Conservation (phyloP, 208 protist genomes). For the Strigomonas culicis region DNA sequence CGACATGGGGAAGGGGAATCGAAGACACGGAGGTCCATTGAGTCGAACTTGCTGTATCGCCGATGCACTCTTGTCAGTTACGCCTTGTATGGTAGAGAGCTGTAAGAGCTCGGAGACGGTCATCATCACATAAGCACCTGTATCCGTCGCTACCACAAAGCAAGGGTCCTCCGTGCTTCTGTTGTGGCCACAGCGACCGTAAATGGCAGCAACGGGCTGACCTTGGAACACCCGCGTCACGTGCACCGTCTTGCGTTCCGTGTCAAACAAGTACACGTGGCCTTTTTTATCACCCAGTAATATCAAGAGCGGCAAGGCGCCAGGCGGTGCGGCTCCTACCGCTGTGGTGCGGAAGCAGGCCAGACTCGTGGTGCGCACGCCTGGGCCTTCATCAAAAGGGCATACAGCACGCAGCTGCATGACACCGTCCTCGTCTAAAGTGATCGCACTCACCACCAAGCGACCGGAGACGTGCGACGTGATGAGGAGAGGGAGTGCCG, state of each 20-base stretch:
- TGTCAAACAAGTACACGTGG: not conserved
- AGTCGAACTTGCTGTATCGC: no score
- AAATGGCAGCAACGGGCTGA: not conserved
- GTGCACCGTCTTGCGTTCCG: not conserved
- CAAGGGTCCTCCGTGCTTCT: not conserved
- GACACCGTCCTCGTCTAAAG: not conserved
- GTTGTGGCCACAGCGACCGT: no score
- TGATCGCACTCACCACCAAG: not conserved
- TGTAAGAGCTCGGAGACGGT: not conserved
- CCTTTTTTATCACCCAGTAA: conserved; percentile 2
- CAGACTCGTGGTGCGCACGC: not conserved
- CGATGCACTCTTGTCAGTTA: no score
- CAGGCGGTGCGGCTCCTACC: no score
- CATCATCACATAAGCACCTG: not conserved
- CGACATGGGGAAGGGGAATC: conserved; percentile 47
- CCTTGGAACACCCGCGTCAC: not conserved
- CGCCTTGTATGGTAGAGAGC: no score
- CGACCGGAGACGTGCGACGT: not conserved
- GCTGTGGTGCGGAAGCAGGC: no score
- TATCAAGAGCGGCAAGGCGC: no score
- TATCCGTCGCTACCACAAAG: not conserved
- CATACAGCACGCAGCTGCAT: not conserved
- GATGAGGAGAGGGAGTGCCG: not conserved
- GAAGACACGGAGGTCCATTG: conserved; percentile 31
- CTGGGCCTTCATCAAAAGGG: not conserved